Base-by-base conservation (phyloP, 208 protist species). In the Trypanosomatidae sp. region DNA sequence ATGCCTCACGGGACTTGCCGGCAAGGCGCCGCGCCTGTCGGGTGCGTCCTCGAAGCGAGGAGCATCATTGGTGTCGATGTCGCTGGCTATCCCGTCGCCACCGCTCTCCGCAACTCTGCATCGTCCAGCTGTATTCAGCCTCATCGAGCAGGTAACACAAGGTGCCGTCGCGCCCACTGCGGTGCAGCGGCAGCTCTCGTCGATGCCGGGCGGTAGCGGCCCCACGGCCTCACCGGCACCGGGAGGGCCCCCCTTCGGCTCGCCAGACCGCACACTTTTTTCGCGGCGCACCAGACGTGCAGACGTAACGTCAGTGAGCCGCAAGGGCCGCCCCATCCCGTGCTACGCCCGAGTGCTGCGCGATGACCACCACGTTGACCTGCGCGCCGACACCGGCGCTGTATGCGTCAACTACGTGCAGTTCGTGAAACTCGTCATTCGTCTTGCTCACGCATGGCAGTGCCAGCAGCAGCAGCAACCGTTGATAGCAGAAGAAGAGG, bases 401-500 rank as follows among this genome's bases (percentile, higher is more conserved):
- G 65, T 91, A 53, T 90, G 82, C 65, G 69, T 95, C 66, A 81
- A 80, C 70, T 73, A 82, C 44, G 55, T 83, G 6, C 86, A 91
- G 79, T 95, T 95, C 56, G 73, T 86, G 19, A 89, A 95, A 69
- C 77, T 87, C 13, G 39, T 95, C 6, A 75, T 95, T 0, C 87
- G 87, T 10, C 87, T 89, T 33, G 90, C 88, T 8, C 87, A 91
- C 47, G 77, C 71, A 68, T 95, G 90, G 90, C 84, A 91, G 74
- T 81, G 79, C 19, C 68, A 75, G 69, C 64, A 82, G 66, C 47
- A 69, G 74, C 62, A 78, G 60, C 47, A 36, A 25, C 44, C 13
- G 25, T 25, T 33, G 55, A 44, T 10, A 36, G 56, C 19, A 25
- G 22, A 60, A 47, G 28, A 65, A 56, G 69, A 73, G 66, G 66